Conservation (phyloP, 2,329 filamentous ascomycete genomes). For the Aureobasidium pullulans region DNA sequence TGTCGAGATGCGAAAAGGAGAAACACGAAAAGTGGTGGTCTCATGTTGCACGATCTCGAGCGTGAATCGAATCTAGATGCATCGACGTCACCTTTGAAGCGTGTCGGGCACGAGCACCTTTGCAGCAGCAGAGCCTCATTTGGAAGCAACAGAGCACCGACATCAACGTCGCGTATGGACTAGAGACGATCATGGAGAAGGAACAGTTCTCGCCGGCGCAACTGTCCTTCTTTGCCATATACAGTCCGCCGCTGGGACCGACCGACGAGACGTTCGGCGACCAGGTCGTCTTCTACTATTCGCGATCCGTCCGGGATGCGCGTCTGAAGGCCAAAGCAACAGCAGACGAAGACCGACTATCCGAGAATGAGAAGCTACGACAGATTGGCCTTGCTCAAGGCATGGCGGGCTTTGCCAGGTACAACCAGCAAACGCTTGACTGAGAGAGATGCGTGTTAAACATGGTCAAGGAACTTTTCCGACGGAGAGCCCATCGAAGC, state of each 20-base stretch:
- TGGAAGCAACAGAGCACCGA: not conserved
- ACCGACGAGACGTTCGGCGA: conserved; percentile 66
- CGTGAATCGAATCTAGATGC: not conserved
- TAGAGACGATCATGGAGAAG: not conserved
- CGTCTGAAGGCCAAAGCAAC: conserved; percentile 19
- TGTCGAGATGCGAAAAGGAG: not conserved
- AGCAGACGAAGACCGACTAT: conserved; percentile 29
- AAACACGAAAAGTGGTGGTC: not conserved
- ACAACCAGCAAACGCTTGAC: conserved; percentile 17
- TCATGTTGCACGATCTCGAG: conserved; percentile 1
- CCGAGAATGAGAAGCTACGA: conserved; percentile 73
- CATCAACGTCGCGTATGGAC: not conserved
- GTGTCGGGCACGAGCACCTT: not conserved
- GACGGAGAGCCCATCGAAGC: conserved; percentile 68
- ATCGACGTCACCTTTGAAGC: not conserved
- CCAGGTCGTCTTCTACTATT: conserved; percentile 92
- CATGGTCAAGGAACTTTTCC: conserved; percentile 62
- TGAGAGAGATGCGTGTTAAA: not conserved
- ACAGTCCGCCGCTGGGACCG: conserved; percentile 74
- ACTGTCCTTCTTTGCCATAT: conserved; percentile 86
- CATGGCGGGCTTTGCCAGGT: conserved; percentile 85
- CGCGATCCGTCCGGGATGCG: conserved; percentile 32
- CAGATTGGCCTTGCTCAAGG: conserved; percentile 95
- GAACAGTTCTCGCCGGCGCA: conserved; percentile 55
- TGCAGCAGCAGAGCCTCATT: conserved; percentile 3